A percentile compares a stretch with the other conserved stretches of the same genome.
phyloP scores from a whole-genome alignment of 352 stramenopile genomes.

The Pythium brassicae region DNA sequence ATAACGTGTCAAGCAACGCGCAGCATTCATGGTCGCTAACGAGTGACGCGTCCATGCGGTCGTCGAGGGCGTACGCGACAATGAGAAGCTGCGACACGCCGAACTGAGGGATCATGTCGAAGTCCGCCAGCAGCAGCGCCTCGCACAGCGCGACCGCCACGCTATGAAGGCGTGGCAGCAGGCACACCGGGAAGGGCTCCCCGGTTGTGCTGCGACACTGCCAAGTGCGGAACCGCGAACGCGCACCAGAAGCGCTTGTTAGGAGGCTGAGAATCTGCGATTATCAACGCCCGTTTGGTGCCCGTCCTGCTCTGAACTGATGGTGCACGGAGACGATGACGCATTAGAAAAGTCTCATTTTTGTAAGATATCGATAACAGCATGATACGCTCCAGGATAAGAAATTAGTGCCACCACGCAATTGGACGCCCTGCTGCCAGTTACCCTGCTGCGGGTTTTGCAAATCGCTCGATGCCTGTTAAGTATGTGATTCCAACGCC shows the following conservation, averaged over 20 bases:
- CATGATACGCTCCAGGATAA: too few species aligned
- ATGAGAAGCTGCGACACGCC: conserved; percentile 62
- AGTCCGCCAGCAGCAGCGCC: conserved; percentile 56
- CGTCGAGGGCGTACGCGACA: conserved; percentile 27
- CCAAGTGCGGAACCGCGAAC: conserved; percentile 58
- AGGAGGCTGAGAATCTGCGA: too few species aligned
- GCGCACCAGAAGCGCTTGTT: conserved; percentile 39
- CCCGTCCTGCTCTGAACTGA: too few species aligned
- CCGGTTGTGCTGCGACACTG: conserved; percentile 75
- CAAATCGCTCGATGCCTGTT: too few species aligned
- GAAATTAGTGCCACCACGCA: too few species aligned
- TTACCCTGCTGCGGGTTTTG: too few species aligned
- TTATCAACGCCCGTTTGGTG: too few species aligned
- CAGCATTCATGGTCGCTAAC: conserved; percentile 13
- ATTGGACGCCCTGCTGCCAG: too few species aligned
- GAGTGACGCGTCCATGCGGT: conserved; percentile 26
- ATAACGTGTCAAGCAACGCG: conserved; percentile 34
- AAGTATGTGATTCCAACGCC: too few species aligned
- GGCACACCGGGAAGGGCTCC: conserved; percentile 74
- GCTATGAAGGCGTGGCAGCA: conserved; percentile 43
- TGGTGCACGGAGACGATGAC: too few species aligned
- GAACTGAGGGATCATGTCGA: conserved; percentile 76
- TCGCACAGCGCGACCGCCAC: conserved; percentile 33
- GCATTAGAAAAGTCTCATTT: too few species aligned
- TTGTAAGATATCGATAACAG: too few species aligned